Evolutionary conservation across 179 eudicot genomes (phyloP), one percentile per base, ranked within the genome.

Genomic region (Nepenthes alata): DNA sequence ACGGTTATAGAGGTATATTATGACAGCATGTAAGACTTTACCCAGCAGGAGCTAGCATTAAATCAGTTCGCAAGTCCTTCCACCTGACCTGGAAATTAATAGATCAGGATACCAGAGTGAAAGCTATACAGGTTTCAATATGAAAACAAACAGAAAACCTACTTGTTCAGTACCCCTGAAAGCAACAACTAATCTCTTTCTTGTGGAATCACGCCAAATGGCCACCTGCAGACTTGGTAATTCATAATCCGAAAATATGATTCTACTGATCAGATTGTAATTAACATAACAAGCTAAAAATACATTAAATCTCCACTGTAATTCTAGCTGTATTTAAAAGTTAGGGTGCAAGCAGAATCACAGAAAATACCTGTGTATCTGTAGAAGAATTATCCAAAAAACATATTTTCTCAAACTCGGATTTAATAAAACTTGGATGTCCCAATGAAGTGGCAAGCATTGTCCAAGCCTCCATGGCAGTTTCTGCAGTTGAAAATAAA

Each of bases 381-480:
- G 98, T 86, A 59, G 81, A 68, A 25, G 76, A 75, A 68, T 93
- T 93, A 79, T 93, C 98, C 75, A 93, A 70, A 72, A 93, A 93
- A 73, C 95, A 89, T 52, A 93, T 78, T 69, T 93, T 93, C 77
- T 93, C 95, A 72, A 93, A 93, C 68, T 86, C 98, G 34, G 98
- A 93, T 61, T 85, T 89, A 57, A 93, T 83, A 65, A 93, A 89
- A 74, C 85, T 89, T 62, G 95, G 93, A 55, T 86, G 88, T 16
- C 98, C 98, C 77, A 86, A 49, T 51, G 98, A 81, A 70, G 85
- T 81, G 56, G 96, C 95, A 65, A 93, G 88, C 96, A 93, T 77
- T 56, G 98, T 93, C 98, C 98, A 93, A 67, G 98, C 98, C 67
- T 89, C 98, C 96, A 93, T 93, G 50, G 98, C 98, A 85, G 85